phyloP scores from a whole-genome alignment of 2,329 filamentous ascomycete genomes.

The Magnaporthiopsis rhizophila region DNA sequence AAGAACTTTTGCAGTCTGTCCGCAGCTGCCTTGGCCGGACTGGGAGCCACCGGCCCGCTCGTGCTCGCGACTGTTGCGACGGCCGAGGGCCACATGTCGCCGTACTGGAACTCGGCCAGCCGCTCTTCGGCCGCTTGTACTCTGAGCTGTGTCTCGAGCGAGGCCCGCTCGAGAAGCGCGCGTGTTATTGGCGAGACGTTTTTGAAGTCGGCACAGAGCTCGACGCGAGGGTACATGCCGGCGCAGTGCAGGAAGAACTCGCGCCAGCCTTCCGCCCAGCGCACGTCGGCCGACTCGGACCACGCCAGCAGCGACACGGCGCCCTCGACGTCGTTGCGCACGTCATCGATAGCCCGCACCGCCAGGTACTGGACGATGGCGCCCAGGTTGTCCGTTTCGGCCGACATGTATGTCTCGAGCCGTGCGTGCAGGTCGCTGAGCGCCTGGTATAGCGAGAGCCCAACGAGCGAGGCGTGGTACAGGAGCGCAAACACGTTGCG shows the following conservation, averaged over 20 bases:
- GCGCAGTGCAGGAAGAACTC: constrained; percentile 60
- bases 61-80: constrained; percentile 20
- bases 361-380: constrained; percentile 55
- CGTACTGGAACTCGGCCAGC: constrained; percentile 51
- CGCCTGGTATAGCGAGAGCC: constrained; percentile 54
- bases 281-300: constrained; percentile 53
- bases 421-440: constrained; percentile 54
- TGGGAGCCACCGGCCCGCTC: constrained; percentile 21
- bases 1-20: constrained; percentile 56
- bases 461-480: constrained; percentile 57
- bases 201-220: constrained; percentile 47
- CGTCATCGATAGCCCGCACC: constrained; percentile 53
- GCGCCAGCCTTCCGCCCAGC: constrained; percentile 59
- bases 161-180: constrained; percentile 53
- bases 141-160: constrained; percentile 52
- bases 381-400: constrained; percentile 46
- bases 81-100: constrained; percentile 49
- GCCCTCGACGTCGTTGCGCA: constrained; percentile 49
- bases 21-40: constrained; percentile 44
- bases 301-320: constrained; percentile 57
- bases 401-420: constrained; percentile 49
- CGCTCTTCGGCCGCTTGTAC: constrained; percentile 55
- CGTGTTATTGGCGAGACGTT: constrained; percentile 53
- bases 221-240: constrained; percentile 52
- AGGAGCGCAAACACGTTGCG: constrained; percentile 62